Conservation (phyloP, 208 protist species). For the Novymonas esmeraldas region DNA sequence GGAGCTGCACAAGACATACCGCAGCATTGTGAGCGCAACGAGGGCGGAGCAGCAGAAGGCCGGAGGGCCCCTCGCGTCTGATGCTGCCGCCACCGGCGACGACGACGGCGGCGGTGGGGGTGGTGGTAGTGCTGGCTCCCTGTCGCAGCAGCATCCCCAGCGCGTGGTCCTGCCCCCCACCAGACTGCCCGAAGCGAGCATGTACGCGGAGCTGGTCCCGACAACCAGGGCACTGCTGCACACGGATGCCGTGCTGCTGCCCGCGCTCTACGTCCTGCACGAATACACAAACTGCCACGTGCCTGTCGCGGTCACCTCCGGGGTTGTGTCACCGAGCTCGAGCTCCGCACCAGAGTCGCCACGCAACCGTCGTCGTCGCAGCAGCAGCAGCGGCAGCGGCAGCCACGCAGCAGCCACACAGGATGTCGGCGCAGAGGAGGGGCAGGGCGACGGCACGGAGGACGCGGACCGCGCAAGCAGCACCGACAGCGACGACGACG, state of each 20-base stretch:
- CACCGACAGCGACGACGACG: slow-evolving; percentile 21
- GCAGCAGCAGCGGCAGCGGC: not conserved
- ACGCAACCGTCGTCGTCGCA: not conserved
- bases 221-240: slow-evolving; percentile 70
- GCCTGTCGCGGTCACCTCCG: not conserved
- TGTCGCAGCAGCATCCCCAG: slow-evolving; percentile 2
- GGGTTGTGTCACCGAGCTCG: not conserved
- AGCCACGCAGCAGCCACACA: not conserved
- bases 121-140: too few relatives aligned
- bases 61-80: not conserved
- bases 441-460: slow-evolving; percentile 21
- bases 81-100: not conserved
- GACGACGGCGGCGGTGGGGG: not conserved
- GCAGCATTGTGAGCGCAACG: slow-evolving; percentile 12
- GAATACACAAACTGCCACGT: slow-evolving; percentile 25
- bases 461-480: slow-evolving; percentile 9
- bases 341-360: not conserved
- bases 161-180: slow-evolving; percentile 22
- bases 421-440: not conserved
- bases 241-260: slow-evolving; percentile 69
- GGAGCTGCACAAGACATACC: slow-evolving; percentile 39
- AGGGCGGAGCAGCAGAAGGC: not conserved
- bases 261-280: slow-evolving; percentile 55
- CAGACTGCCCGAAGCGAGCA: slow-evolving; percentile 16
- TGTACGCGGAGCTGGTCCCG: slow-evolving; percentile 48